These are phyloP conservation scores for Boletus reticuloceps DNA, from an alignment of 768 basidiomycete species.

Conservation along the genomic window DNA sequence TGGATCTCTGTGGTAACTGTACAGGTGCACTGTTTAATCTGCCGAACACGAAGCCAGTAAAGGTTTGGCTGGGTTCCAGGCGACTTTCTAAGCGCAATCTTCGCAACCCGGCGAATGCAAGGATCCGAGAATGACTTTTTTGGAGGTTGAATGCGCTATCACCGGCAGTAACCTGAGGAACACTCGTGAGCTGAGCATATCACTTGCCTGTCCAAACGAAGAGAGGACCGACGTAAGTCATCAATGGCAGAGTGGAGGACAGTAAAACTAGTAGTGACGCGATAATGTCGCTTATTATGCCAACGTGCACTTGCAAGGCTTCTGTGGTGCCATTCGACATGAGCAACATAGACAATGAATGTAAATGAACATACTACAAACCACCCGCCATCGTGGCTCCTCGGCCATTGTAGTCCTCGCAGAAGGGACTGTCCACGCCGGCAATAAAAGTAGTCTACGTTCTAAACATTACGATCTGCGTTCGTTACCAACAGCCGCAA, in stretches of 20 bases:
- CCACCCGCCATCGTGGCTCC: slow-evolving; percentile 80
- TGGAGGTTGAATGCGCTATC: background rate
- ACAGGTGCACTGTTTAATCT: slow-evolving; percentile 89
- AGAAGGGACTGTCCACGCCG: slow-evolving; percentile 71
- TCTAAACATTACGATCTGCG: slow-evolving; percentile 48
- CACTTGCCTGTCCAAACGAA: no score
- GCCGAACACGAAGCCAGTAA: slow-evolving; percentile 91
- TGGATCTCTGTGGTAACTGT: slow-evolving; percentile 50
- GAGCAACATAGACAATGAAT: no score
- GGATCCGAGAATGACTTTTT: background rate
- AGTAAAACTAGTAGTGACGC: no score
- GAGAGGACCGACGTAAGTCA: no score
- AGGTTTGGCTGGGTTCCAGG: slow-evolving; percentile 84
- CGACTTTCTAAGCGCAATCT: slow-evolving; percentile 83
- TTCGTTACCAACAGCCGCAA: no score
- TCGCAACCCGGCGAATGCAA: slow-evolving; percentile 59
- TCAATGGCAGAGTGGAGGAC: no score
- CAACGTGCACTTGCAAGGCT: no score
- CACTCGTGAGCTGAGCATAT: no score
- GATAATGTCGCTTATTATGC: no score
- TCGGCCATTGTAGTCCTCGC: slow-evolving; percentile 76
- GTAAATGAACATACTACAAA: slow-evolving; percentile 34
- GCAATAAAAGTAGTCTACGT: slow-evolving; percentile 82
- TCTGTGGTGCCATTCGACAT: no score
- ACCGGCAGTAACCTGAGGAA: no score